A percentile compares a stretch with the other conserved stretches of the same genome.
phyloP scores from a whole-genome alignment of 345 rosid species.

The Geranium brycei region DNA sequence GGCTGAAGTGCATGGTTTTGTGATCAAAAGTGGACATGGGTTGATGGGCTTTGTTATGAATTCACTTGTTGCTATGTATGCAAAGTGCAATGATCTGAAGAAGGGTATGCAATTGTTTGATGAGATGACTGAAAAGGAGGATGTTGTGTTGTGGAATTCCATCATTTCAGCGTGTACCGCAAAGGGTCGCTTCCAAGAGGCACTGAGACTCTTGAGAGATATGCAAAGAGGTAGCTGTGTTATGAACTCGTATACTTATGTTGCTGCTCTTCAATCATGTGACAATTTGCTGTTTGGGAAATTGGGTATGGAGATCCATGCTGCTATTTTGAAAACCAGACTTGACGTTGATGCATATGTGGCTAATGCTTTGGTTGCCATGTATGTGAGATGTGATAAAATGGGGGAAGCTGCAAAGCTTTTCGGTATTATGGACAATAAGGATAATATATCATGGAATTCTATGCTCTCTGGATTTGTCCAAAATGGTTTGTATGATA shows the following conservation, averaged over 20 bases:
- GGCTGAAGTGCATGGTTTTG: conserved; percentile 49
- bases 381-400: conserved; percentile 46
- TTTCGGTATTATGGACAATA: conserved; percentile 25
- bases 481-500: conserved; percentile 39
- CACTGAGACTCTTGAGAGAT: conserved; percentile 41
- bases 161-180: conserved; percentile 50
- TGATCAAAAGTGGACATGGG: conserved; percentile 32
- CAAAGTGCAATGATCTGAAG: conserved; percentile 49
- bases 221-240: conserved; percentile 39
- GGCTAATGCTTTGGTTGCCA: conserved; percentile 60
- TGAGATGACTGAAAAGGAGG: conserved; percentile 27
- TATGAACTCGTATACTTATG: conserved; percentile 38
- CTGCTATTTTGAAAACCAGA: conserved; percentile 40
- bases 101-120: conserved; percentile 56
- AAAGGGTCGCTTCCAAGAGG: conserved; percentile 35
- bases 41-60: conserved; percentile 39
- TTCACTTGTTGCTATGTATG: conserved; percentile 67
- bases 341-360: conserved; percentile 29
- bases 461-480: conserved; percentile 52
- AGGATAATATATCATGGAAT: conserved; percentile 53
- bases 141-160: conserved; percentile 71
- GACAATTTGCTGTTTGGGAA: conserved; percentile 29
- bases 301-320: conserved; percentile 63
- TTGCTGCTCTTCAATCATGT: conserved; percentile 66
- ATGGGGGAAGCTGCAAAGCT: conserved; percentile 33